phyloP scores from a whole-genome alignment of 2,329 filamentous ascomycete genomes.

The Phyllosticta paracitricarpa region DNA sequence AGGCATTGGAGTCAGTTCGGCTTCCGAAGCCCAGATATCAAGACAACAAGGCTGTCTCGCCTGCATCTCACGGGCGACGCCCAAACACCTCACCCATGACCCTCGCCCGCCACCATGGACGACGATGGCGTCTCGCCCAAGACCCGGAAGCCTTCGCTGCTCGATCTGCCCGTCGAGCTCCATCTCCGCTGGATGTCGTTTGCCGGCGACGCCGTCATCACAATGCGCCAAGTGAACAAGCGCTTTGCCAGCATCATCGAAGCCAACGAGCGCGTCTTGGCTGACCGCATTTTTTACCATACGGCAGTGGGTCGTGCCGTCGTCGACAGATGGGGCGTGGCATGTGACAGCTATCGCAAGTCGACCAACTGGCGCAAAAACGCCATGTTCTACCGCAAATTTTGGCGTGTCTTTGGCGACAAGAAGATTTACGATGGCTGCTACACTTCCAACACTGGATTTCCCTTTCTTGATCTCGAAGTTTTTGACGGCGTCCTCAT shows the following conservation, averaged over 20 bases:
- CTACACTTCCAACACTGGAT: conserved; percentile 7
- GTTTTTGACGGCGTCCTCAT: conserved; percentile 7
- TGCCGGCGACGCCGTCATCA: conserved; percentile 2
- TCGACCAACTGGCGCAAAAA: conserved; percentile 7
- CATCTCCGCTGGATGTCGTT: conserved; percentile 3
- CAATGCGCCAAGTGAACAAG: conserved; percentile 6
- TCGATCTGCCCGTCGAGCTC: conserved; percentile 8
- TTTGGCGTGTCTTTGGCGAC: conserved; percentile 8
- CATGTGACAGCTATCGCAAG: conserved; percentile 6
- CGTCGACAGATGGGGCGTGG: not conserved
- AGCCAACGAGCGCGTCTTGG: conserved; percentile 6
- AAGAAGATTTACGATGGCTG: conserved; percentile 9
- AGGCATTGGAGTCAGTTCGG: not conserved
- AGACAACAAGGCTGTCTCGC: not conserved
- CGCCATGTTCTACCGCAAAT: conserved; percentile 11
- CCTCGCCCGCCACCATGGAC: not conserved
- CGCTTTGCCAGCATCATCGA: conserved; percentile 3
- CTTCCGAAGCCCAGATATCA: not conserved
- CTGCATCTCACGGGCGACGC: not conserved
- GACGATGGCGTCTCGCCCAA: not conserved
- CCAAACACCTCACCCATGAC: not conserved
- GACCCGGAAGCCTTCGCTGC: not conserved
- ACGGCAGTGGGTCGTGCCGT: conserved; percentile 2
- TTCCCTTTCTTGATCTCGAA: conserved; percentile 8
- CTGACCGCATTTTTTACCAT: conserved; percentile 6